Conservation (phyloP, 495 filamentous ascomycete species). For the Penicillium bialowiezense region DNA sequence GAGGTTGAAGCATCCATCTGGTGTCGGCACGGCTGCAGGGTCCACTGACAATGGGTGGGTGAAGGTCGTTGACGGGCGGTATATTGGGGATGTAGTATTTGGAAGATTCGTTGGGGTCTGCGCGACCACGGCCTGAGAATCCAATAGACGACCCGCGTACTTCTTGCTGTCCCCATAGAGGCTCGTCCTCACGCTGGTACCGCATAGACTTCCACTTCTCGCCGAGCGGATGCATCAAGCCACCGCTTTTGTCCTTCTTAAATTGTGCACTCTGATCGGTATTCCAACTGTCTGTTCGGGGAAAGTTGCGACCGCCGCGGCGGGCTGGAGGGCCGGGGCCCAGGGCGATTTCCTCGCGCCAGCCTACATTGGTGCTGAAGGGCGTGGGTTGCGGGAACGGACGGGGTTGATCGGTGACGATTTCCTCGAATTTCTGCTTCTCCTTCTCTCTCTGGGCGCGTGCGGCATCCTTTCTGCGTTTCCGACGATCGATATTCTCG, state of each 20-base stretch:
- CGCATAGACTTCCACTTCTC: slow-evolving; percentile 70
- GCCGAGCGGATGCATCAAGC: slow-evolving; percentile 37
- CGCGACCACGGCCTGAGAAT: slow-evolving; percentile 47
- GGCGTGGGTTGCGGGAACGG: slow-evolving; percentile 76
- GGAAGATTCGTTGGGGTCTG: slow-evolving; percentile 38
- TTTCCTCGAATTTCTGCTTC: slow-evolving; percentile 42
- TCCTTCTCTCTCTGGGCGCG: slow-evolving; percentile 58
- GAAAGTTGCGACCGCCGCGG: slow-evolving; percentile 48
- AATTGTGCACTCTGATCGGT: slow-evolving; percentile 25
- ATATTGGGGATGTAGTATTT: slow-evolving; percentile 66
- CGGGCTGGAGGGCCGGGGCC: slow-evolving; percentile 70
- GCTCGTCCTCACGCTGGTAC: slow-evolving; percentile 83
- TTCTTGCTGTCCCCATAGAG: slow-evolving; percentile 65
- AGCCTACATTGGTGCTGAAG: slow-evolving; percentile 80
- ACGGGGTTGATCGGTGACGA: slow-evolving; percentile 64
- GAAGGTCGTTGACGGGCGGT: slow-evolving; percentile 80
- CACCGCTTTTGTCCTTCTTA: slow-evolving; percentile 30
- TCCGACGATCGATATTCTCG: slow-evolving; percentile 58
- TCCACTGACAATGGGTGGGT: slow-evolving; percentile 81
- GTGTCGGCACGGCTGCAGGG: slow-evolving; percentile 64
- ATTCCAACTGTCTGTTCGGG: slow-evolving; percentile 50
- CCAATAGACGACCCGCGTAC: slow-evolving; percentile 50
- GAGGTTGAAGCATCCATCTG: slow-evolving; percentile 90
- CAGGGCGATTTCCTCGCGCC: slow-evolving; percentile 77
- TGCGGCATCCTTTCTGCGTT: slow-evolving; percentile 63